A percentile compares a stretch with the other conserved stretches of the same genome.
Evolutionary conservation across 2,329 filamentous ascomycete species (phyloP).

Genomic region (Pseudocercospora vitis): DNA sequence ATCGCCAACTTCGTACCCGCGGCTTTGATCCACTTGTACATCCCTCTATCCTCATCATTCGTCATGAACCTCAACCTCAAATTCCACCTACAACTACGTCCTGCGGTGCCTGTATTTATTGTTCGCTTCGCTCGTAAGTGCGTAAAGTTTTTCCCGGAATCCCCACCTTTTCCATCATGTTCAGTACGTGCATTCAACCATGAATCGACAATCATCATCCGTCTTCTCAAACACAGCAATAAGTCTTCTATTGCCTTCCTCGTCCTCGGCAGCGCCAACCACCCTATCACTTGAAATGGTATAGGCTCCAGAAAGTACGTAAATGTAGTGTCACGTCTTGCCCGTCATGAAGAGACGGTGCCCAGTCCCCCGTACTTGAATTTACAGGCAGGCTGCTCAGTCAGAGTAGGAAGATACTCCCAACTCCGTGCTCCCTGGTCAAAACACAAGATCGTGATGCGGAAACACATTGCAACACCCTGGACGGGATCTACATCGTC

Average conservation of each 20-base stretch:
- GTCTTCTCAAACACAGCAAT: slow-evolving; percentile 49
- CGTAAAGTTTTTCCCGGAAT: slow-evolving; percentile 42
- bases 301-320: slow-evolving; percentile 41
- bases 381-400: slow-evolving; percentile 18
- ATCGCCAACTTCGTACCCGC: slow-evolving; percentile 32
- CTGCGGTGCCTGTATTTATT: slow-evolving; percentile 47
- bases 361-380: slow-evolving; percentile 46
- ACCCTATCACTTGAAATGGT: slow-evolving; percentile 47
- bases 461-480: slow-evolving; percentile 36
- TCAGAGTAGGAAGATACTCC: slow-evolving; percentile 32
- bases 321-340: slow-evolving; percentile 46
- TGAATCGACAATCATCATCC: slow-evolving; percentile 39
- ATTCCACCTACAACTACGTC: slow-evolving; percentile 45
- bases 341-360: slow-evolving; percentile 46
- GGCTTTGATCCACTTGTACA: slow-evolving; percentile 20
- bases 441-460: slow-evolving; percentile 47
- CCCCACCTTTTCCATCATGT: slow-evolving; percentile 49
- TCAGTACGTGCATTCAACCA: slow-evolving; percentile 41
- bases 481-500: slow-evolving; percentile 32
- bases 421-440: slow-evolving; percentile 45
- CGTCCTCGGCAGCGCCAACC: slow-evolving; percentile 43
- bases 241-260: slow-evolving; percentile 32
- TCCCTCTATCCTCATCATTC: slow-evolving; percentile 43
- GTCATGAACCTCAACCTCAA: slow-evolving; percentile 50
- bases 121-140: slow-evolving; percentile 34